phyloP scores from a whole-genome alignment of 257 asterid species.

The Solanum medicagineum region DNA sequence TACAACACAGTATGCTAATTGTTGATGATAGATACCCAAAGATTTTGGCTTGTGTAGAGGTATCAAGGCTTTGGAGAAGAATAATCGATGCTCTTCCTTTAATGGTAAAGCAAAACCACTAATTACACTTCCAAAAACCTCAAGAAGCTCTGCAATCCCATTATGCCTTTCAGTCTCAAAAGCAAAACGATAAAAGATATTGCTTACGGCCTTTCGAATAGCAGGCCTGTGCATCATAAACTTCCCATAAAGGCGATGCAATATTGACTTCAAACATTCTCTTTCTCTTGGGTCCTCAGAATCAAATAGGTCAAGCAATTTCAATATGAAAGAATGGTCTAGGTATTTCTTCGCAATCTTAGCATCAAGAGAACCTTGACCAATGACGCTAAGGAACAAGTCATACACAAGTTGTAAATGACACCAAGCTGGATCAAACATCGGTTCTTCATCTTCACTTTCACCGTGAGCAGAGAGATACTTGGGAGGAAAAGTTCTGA shows the following conservation, averaged over 20 bases:
- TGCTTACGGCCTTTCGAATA: slow-evolving; percentile 31
- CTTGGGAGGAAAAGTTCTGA: slow-evolving; percentile 35
- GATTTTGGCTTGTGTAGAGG: slow-evolving; percentile 40
- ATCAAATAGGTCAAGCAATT: slow-evolving; percentile 24
- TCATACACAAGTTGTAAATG: slow-evolving; percentile 42
- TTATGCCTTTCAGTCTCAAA: slow-evolving; percentile 33
- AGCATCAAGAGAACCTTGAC: slow-evolving; percentile 17
- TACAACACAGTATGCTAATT: slow-evolving; percentile 27
- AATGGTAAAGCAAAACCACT: slow-evolving; percentile 37
- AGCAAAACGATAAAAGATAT: slow-evolving; percentile 27
- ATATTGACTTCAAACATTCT: slow-evolving; percentile 28
- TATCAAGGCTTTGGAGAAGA: slow-evolving; percentile 24
- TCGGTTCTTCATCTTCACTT: slow-evolving; percentile 31
- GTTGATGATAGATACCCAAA: slow-evolving; percentile 36
- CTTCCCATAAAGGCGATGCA: slow-evolving; percentile 37
- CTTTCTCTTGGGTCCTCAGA: slow-evolving; percentile 41
- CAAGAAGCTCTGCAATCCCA: slow-evolving; percentile 29
- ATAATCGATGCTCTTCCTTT: slow-evolving; percentile 31
- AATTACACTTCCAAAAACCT: slow-evolving; percentile 37
- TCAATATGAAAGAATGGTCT: slow-evolving; percentile 23
- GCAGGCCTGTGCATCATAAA: slow-evolving; percentile 40
- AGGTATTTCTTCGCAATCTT: slow-evolving; percentile 31
- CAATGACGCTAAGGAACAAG: slow-evolving; percentile 16
- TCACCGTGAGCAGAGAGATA: slow-evolving; percentile 20
- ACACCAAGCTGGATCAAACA: slow-evolving; percentile 40